Percentiles rank a stretch among this genome's conserved stretches.
Conservation (phyloP, 768 basidiomycete species). For the Obba rivulosa region DNA sequence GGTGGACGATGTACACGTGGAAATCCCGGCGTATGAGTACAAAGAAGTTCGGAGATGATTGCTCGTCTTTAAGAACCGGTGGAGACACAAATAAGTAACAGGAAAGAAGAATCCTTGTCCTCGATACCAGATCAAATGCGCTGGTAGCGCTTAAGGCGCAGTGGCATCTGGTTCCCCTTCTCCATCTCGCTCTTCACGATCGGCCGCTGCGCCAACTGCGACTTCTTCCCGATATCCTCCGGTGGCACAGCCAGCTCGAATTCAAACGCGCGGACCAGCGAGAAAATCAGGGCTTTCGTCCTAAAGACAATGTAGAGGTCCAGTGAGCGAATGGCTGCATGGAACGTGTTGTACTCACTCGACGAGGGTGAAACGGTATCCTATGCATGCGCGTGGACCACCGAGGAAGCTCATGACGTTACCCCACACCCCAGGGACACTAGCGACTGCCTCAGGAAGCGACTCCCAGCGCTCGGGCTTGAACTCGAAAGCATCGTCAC, state of each 20-base stretch:
- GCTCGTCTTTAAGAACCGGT: too few relatives aligned
- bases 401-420: slow-evolving; percentile 58
- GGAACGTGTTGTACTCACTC: slow-evolving; percentile 36
- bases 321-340: background rate
- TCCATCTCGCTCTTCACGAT: slow-evolving; percentile 12
- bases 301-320: slow-evolving; percentile 7
- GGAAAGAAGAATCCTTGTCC: too few relatives aligned
- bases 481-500: slow-evolving; percentile 56
- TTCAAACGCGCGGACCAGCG: slow-evolving; percentile 25
- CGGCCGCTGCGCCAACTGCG: slow-evolving; percentile 22
- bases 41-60: too few relatives aligned
- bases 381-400: slow-evolving; percentile 60
- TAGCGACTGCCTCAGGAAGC: too few relatives aligned
- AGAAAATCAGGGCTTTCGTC: slow-evolving; percentile 30
- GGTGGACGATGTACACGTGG: too few relatives aligned
- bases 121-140: too few relatives aligned
- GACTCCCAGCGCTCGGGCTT: too few relatives aligned
- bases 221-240: slow-evolving; percentile 16
- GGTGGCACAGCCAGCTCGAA: slow-evolving; percentile 25
- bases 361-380: too few relatives aligned
- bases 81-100: too few relatives aligned
- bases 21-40: too few relatives aligned
- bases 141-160: too few relatives aligned
- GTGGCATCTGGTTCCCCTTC: too few relatives aligned
- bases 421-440: slow-evolving; percentile 58